A percentile compares a stretch with the other conserved stretches of the same genome.
Conservation (phyloP, 2,329 filamentous ascomycete genomes). For the Alternaria conjuncta region DNA sequence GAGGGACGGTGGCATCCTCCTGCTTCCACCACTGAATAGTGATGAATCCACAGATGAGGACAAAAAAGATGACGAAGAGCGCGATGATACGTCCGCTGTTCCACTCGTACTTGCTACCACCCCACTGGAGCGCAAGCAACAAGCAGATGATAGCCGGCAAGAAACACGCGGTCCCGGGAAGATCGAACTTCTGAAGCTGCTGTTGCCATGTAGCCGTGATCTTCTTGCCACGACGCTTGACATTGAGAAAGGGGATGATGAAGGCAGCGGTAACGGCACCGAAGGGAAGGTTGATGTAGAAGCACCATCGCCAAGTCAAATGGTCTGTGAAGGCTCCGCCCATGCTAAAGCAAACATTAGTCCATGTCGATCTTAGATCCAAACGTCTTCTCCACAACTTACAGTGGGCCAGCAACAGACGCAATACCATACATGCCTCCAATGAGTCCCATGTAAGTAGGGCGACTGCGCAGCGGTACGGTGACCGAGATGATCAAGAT, state of each 20-base stretch:
- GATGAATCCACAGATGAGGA: conserved; percentile 53
- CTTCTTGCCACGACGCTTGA: conserved; percentile 43
- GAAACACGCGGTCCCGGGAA: conserved; percentile 53
- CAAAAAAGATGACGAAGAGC: conserved; percentile 53
- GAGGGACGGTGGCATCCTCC: conserved; percentile 55
- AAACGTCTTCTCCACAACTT: conserved; percentile 19
- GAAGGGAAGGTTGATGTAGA: conserved; percentile 58
- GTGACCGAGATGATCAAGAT: conserved; percentile 55
- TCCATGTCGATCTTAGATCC: conserved; percentile 11
- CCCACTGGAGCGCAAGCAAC: conserved; percentile 59
- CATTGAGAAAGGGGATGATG: conserved; percentile 49
- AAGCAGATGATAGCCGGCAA: conserved; percentile 57
- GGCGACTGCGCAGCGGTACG: conserved; percentile 55
- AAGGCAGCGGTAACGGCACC: conserved; percentile 53
- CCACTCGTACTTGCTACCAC: conserved; percentile 57
- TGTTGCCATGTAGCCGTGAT: conserved; percentile 43
- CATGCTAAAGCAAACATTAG: conserved; percentile 40
- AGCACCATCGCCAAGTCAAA: conserved; percentile 57
- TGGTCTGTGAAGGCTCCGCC: conserved; percentile 56
- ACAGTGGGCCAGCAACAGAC: conserved; percentile 56
- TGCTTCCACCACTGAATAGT: conserved; percentile 53
- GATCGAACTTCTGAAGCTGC: conserved; percentile 55
- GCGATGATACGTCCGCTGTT: conserved; percentile 54
- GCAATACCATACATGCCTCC: conserved; percentile 60
- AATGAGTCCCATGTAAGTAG: conserved; percentile 57